Base-by-base conservation (phyloP, 2,329 filamentous ascomycete genomes). In the Cyphellophora europaea region DNA sequence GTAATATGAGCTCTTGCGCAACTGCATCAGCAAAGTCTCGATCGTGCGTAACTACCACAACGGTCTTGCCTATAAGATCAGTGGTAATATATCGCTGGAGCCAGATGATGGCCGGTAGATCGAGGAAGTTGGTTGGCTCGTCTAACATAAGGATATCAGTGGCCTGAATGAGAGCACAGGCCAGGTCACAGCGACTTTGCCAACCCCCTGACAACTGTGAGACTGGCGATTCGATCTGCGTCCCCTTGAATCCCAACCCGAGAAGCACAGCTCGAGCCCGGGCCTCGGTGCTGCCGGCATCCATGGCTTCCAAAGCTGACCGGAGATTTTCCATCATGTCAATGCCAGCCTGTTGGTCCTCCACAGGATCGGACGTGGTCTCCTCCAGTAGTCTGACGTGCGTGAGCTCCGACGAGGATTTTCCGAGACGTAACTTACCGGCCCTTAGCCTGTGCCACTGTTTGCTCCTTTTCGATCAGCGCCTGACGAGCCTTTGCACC, bases 41-140 rank as follows among this genome's bases (percentile, higher is more conserved):
- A 54, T 93, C 86, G 58, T 93, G 86, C 0, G 85, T 91, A 1
- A 91, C 64, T 11, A 93, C 65, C 1, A 91, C 67, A 3, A 42
- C 44, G 0, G 84, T 91, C 1, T 68, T 72, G 13, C 75, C 69
- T 3, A 67, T 65, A 3, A 79, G 56, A 1, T 69, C 61, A 23
- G 71, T 63, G 34, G 62, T 62, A 6, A 93, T 71, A 51, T 87
- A 79, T 10, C 71, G 71, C 52, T 93, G 80, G 1, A 94, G 66
- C 84, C 86, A 93, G 37, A 93, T 74, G 38, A 93, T 87, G 1
- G 82, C 83, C 0, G 87, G 69, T 1, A 93, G 65, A 50, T 93
- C 85, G 1, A 93, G 69, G 52, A 85, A 93, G 52, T 93, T 93
- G 19, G 85, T 93, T 0, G 86, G 86, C 53, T 93, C 85, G 54